Evolutionary conservation across 495 filamentous ascomycete species (phyloP), one percentile per base, ranked within the genome.

Genomic region (Xylaria bambusicola): DNA sequence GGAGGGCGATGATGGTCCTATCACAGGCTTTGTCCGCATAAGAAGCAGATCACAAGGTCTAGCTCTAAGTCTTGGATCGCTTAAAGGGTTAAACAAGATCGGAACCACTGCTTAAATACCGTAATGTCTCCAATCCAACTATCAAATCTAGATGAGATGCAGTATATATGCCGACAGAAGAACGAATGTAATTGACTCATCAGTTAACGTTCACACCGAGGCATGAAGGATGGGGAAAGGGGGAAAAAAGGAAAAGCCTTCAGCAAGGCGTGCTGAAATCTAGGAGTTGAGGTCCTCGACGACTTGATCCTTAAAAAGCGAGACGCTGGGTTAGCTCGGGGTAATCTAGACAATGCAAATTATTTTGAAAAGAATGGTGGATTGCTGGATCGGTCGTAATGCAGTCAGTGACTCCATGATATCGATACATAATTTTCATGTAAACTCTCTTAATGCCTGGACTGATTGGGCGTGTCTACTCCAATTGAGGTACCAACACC

Each of bases 11-110:
- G 88, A 96, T 69, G 94, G 95, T 26, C 92, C 92, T 6, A 89
- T 99, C 61, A 98, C 94, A 26, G 95, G 95, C n/a, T 99, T 99
- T 72, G 91, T 99, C 52, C 89, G 95, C 66, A 99, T 99, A 82
- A 86, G 95, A 75, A 97, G 92, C 80, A 89, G 95, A 66, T 96
- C 92, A 5, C 95, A 99, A 78, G 95, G 94, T 49, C 81, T 99
- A 57, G 95, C 95, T 3, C 78, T 99, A 60, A 97, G 93, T 73
- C 78, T 99, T 57, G 95, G 95, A 17, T 93, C 90, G 40, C 80
- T 99, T 67, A 99, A 99, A 77, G 95, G 95, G 3, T 78, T 99
- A 62, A 94, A 93, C 75, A 93, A 92, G 77, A 86, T 87, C 61
- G 85, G 85, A 38, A 77, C 77, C 35, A 62, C 69, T 6, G 77